Base-by-base conservation (phyloP, 2,329 filamentous ascomycete genomes). In the Xylogone sp. region DNA sequence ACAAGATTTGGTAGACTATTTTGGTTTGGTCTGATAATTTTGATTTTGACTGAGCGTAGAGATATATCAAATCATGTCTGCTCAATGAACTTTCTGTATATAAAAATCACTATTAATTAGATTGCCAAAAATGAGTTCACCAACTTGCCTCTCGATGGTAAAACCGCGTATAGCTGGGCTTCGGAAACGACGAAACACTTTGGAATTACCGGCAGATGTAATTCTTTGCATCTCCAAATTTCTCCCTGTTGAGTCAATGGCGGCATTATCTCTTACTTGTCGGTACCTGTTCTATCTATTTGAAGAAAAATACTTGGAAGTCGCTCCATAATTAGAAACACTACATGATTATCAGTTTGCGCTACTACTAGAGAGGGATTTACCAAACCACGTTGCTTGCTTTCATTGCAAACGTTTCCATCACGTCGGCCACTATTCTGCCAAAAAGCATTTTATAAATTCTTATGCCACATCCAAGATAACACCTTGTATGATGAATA, bases 311-410 rank as follows among this genome's bases (percentile, higher is more conserved):
- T 39, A 39, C 34, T 18, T 39, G n/a, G 8, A 39, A 18, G 13
- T 39, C n/a, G 34, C 34, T 16, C 34, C 34, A 39, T 16, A 39
- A 5, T 18, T 39, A 39, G n/a, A 39, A 6, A 16, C 8, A 4
- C 6, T 4, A 4, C n/a, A 7, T 39, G n/a, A 18, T 39, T 21
- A 47, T 27, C 27, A 43, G 2, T 50, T 54, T 43, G 42, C 54
- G 29, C 47, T 16, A 22, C 31, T 56, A 20, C 24, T 52, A 22
- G 54, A 48, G 49, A 42, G 44, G 27, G 44, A 47, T 21, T 39
- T 56, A 16, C 54, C 49, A 7, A 19, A 56, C 19, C 47, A 56
- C 39, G 42, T 56, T 21, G 19, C 43, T 3, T 56, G 52, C 19
- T 49, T 46, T 31, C 44, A 39, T 31, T 56, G 53, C 22, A 49